Evolutionary conservation across 148 eudicot species (phyloP).

Genomic region (Rhododendron henanense): DNA sequence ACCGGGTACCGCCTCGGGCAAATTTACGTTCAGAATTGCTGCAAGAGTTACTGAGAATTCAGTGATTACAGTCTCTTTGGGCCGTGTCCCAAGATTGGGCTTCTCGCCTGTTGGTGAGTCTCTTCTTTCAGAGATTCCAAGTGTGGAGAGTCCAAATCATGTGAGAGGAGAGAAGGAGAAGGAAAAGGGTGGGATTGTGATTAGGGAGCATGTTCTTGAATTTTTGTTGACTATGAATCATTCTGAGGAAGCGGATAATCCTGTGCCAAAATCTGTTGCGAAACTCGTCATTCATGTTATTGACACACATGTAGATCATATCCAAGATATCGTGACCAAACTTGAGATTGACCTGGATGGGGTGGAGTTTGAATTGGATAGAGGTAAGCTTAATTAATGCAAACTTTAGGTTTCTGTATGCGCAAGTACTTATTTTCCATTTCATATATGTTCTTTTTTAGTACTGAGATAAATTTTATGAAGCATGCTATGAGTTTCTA

Average conservation of each 20-base stretch:
- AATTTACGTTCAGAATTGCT: slow-evolving; percentile 78
- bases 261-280: slow-evolving; percentile 80
- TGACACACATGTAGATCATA: slow-evolving; percentile 94
- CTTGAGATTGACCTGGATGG: slow-evolving; percentile 92
- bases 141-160: slow-evolving; percentile 60
- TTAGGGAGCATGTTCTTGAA: slow-evolving; percentile 87
- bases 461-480: not conserved
- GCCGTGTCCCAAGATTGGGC: slow-evolving; percentile 83
- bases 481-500: not conserved
- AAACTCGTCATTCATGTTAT: slow-evolving; percentile 84
- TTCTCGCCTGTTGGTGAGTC: slow-evolving; percentile 71
- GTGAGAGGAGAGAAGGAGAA: slow-evolving; percentile 31
- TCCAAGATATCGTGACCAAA: slow-evolving; percentile 80
- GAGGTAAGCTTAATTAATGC: slow-evolving; percentile 40
- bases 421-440: not conserved
- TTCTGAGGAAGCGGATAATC: slow-evolving; percentile 98
- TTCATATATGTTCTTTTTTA: not conserved
- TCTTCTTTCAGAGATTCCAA: slow-evolving; percentile 78
- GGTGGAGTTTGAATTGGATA: slow-evolving; percentile 81
- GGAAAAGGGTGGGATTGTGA: slow-evolving; percentile 55
- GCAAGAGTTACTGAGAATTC: slow-evolving; percentile 87
- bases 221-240: slow-evolving; percentile 93
- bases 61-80: slow-evolving; percentile 87
- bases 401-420: not conserved
- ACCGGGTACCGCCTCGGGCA: slow-evolving; percentile 75